Evolutionary conservation across 1,139 yeast species (phyloP), one percentile per base, ranked within the genome.

Genomic region (Candida tropicalis): DNA sequence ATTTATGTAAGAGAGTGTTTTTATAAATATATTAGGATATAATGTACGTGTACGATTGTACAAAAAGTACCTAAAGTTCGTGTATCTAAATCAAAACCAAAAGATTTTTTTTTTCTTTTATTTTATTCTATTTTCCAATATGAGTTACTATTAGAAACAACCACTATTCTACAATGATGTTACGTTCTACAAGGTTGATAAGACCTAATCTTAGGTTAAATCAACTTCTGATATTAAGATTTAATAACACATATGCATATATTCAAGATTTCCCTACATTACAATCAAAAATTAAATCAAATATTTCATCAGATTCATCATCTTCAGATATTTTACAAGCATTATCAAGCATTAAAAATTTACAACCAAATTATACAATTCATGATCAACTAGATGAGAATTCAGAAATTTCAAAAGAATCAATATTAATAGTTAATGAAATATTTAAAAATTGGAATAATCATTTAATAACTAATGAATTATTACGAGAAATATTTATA

Each of bases 401-500:
- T 29, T 51, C 56, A 40, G 53, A 35, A 49, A 62, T 43, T 49
- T 55, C 43, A 29, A 55, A 25, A 51, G 55, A 48, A 54, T 65
- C 38, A 35, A 48, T 13, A 39, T 25, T 24, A 5, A 22, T 52
- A 11, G 40, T 52, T 7, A 45, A 51, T 23, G 43, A 49, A 16
- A 50, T 70, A 3, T 59, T 73, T 36, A 35, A 42, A 16, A 46
- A 54, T 35, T 58, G 55, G 12, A 5, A 35, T 18, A 46, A 50
- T 1, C 41, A 38, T 4, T 64, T 72, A n/a, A n/a, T n/a, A 36
- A 49, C 56, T 13, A 50, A 56, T 26, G 42, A 45, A 3, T 56
- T 71, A 23, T 58, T 72, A 44, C 59, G 52, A 29, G 52, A 57
- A 23, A 50, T 70, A n/a, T 64, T 73, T 39, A 50, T 65, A 12